phyloP scores from a whole-genome alignment of 306 rosid genomes.

The Myrica gale region DNA sequence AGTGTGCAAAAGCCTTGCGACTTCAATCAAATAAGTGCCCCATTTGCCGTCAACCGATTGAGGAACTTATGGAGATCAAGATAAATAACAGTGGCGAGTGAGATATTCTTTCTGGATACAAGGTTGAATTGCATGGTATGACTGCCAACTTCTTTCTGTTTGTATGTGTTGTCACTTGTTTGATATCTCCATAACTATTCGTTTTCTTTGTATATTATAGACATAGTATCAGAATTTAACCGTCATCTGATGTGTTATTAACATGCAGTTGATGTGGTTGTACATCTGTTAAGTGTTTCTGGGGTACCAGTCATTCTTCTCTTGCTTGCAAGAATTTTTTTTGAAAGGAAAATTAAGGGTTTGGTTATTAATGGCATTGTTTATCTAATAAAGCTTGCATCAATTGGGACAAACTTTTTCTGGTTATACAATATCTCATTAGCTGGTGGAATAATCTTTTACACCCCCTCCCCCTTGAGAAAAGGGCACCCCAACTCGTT shows the following conservation, averaged over 20 bases:
- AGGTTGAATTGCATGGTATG: constrained; percentile 40
- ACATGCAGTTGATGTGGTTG: constrained; percentile 2
- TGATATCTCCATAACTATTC: constrained; percentile 4
- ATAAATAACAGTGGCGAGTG: constrained; percentile 47
- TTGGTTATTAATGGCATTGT: constrained; percentile 6
- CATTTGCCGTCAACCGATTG: constrained; percentile 82
- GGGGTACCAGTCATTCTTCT: constrained; percentile 20
- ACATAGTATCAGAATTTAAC: constrained; percentile 29
- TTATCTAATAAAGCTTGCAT: constrained; percentile 18
- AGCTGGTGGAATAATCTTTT: not conserved
- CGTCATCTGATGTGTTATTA: constrained; percentile 17
- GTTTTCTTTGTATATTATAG: constrained; percentile 38
- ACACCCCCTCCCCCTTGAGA: too few relatives aligned
- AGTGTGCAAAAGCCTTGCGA: constrained; percentile 74
- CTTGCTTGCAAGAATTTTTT: not conserved
- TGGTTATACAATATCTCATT: not conserved
- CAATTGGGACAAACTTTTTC: constrained; percentile 1
- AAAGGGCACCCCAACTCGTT: not conserved
- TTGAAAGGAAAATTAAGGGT: constrained; percentile 18
- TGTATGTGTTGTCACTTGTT: constrained; percentile 30
- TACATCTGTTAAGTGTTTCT: constrained; percentile 1
- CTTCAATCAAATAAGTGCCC: constrained; percentile 85
- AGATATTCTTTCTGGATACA: constrained; percentile 29
- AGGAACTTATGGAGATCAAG: constrained; percentile 77
- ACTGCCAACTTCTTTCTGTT: constrained; percentile 30